Conservation (phyloP, 23 red algal genomes). For the Agarophyton chilense region DNA sequence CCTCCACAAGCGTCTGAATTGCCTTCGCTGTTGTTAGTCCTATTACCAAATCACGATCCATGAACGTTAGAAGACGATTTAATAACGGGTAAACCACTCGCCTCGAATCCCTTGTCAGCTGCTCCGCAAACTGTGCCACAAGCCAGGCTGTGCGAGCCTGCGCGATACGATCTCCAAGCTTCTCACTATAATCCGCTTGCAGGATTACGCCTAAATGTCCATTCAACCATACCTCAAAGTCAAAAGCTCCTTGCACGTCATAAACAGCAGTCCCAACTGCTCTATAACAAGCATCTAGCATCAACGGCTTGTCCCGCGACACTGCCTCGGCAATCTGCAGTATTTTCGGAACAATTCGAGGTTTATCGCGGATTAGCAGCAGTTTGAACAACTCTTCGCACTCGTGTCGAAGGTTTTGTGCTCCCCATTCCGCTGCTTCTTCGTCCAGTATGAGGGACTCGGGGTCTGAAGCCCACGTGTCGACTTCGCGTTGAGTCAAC, state of each 20-base stretch:
- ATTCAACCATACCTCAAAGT: conserved; percentile 63
- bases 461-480: conserved; percentile 64
- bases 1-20: conserved; percentile 58
- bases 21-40: conserved; percentile 64
- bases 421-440: conserved; percentile 61
- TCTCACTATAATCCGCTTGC: conserved; percentile 22
- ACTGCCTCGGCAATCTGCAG: conserved; percentile 28
- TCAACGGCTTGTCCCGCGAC: conserved; percentile 46
- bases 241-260: conserved; percentile 39
- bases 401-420: conserved; percentile 61
- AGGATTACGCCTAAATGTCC: conserved; percentile 27
- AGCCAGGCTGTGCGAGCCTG: conserved; percentile 67
- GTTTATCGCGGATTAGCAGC: conserved; percentile 47
- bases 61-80: conserved; percentile 24
- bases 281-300: conserved; percentile 68
- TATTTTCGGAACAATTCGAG: conserved; percentile 49
- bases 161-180: conserved; percentile 48
- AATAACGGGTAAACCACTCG: conserved; percentile 31
- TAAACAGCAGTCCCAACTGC: conserved; percentile 43
- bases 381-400: conserved; percentile 64
- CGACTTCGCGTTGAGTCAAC: conserved; percentile 36
- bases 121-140: conserved; percentile 62
- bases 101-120: conserved; percentile 55
- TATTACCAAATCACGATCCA: conserved; percentile 47
- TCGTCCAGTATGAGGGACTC: conserved; percentile 59